phyloP scores from a whole-genome alignment of 1,139 yeast genomes.

The Waltiozyma sp. region DNA sequence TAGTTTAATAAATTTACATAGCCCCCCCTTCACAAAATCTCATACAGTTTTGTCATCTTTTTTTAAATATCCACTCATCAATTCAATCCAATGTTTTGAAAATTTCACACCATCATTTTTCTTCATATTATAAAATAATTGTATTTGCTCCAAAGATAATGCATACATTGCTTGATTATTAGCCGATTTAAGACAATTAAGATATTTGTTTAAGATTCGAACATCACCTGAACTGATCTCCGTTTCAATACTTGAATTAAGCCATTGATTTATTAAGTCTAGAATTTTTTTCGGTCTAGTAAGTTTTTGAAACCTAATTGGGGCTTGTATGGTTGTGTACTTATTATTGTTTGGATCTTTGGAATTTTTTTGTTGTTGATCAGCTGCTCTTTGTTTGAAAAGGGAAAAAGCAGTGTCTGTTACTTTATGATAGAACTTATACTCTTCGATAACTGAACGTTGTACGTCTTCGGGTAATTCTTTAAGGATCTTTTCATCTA shows the following conservation, averaged over 20 bases:
- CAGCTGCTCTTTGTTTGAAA: conserved; percentile 13
- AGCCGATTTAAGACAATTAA: conserved; percentile 7
- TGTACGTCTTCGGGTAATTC: conserved; percentile 37
- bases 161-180: conserved; percentile 3
- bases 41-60: too few species aligned
- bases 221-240: conserved; percentile 58
- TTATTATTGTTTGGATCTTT: conserved; percentile 8
- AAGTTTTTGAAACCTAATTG: conserved; percentile 28
- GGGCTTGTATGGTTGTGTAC: conserved; percentile 21
- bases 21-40: too few species aligned
- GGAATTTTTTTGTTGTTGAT: background rate
- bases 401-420: conserved; percentile 25
- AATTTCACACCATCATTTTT: conserved; percentile 3
- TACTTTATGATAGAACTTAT: conserved; percentile 23
- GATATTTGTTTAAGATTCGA: conserved; percentile 24
- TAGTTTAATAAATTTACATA: too few species aligned
- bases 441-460: conserved; percentile 31
- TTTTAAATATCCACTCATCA: background rate
- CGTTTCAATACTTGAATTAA: conserved; percentile 29
- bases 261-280: conserved; percentile 36
- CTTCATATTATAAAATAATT: background rate
- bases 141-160: conserved; percentile 5
- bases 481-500: conserved; percentile 31
- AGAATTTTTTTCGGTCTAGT: conserved; percentile 27
- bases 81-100: conserved; percentile 2